These are phyloP conservation scores for Leersia perrieri DNA, from an alignment of 176 grass and related monocot genomes.

Conservation along the genomic window DNA sequence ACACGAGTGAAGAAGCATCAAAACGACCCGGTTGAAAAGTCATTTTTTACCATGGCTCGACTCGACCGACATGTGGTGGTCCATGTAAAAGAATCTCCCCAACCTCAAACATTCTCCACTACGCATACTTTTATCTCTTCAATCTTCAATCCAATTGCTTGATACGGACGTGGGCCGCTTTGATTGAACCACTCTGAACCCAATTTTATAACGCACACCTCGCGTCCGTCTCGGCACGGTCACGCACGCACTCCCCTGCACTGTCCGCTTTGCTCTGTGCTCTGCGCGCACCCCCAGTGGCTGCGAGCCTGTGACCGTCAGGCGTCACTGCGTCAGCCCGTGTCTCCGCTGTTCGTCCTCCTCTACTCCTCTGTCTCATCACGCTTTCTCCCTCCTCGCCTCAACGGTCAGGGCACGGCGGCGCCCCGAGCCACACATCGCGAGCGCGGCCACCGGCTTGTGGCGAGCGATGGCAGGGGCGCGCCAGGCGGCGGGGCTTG, in stretches of 20 bases:
- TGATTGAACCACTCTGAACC: conserved; percentile 23
- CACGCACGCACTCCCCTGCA: conserved; percentile 25
- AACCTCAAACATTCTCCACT: conserved; percentile 41
- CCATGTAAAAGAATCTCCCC: background rate
- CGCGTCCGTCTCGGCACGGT: conserved; percentile 38
- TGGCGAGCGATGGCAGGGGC: background rate
- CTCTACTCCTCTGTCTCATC: background rate
- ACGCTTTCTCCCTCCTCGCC: background rate
- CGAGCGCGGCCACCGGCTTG: background rate
- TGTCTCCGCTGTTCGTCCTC: conserved; percentile 7
- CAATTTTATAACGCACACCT: conserved; percentile 39
- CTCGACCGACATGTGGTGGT: conserved; percentile 12
- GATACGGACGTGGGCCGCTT: conserved; percentile 43
- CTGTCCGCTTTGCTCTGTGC: conserved; percentile 1
- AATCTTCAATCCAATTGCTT: background rate
- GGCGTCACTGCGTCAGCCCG: conserved; percentile 32
- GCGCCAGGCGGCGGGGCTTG: background rate
- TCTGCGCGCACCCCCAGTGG: conserved; percentile 14
- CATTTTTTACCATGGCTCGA: background rate
- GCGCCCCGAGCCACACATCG: background rate
- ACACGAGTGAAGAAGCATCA: background rate
- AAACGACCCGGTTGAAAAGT: background rate
- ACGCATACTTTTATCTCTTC: background rate
- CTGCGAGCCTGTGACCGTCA: background rate
- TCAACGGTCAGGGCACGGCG: background rate